Evolutionary conservation across 2,329 filamentous ascomycete genomes (phyloP).

Genomic region (Phialophora chinensis): DNA sequence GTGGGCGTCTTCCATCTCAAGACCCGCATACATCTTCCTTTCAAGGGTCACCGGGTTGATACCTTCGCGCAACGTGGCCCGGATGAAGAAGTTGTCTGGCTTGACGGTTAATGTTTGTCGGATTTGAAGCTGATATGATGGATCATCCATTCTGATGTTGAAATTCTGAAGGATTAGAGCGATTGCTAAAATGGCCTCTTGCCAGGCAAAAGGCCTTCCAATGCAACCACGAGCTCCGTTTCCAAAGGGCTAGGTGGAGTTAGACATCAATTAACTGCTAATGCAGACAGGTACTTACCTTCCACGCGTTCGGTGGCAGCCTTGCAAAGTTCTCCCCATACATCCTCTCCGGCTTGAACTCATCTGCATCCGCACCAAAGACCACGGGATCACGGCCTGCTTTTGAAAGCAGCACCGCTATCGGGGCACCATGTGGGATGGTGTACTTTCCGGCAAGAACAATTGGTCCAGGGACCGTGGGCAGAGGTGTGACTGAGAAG

Average conservation of each 20-base stretch:
- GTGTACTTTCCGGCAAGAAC: constrained; percentile 62
- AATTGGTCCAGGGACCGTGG: constrained; percentile 28
- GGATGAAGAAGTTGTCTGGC: constrained; percentile 65
- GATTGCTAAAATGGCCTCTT: constrained; percentile 69
- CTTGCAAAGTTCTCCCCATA: constrained; percentile 70
- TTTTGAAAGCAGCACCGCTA: constrained; percentile 59
- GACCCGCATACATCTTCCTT: constrained; percentile 42
- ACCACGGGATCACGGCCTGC: constrained; percentile 68
- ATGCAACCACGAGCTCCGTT: constrained; percentile 74
- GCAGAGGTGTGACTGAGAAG: constrained; percentile 59
- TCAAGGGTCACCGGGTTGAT: constrained; percentile 54
- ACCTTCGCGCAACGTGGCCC: constrained; percentile 60
- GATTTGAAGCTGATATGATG: constrained; percentile 51
- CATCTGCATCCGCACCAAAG: constrained; percentile 68
- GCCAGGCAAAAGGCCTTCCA: constrained; percentile 75
- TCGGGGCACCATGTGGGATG: constrained; percentile 58
- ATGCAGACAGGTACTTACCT: constrained; percentile 43
- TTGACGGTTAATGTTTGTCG: constrained; percentile 51
- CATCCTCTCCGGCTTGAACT: constrained; percentile 76
- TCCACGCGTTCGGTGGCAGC: constrained; percentile 68
- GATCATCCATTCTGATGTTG: constrained; percentile 67
- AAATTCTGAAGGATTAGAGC: constrained; percentile 74
- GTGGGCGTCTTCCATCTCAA: constrained; percentile 23
- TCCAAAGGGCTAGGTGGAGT: constrained; percentile 65
- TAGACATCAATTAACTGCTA: not conserved